A percentile compares a stretch with the other conserved stretches of the same genome.
Conservation (phyloP, 2,329 filamentous ascomycete genomes). For the Exophiala sideris region DNA sequence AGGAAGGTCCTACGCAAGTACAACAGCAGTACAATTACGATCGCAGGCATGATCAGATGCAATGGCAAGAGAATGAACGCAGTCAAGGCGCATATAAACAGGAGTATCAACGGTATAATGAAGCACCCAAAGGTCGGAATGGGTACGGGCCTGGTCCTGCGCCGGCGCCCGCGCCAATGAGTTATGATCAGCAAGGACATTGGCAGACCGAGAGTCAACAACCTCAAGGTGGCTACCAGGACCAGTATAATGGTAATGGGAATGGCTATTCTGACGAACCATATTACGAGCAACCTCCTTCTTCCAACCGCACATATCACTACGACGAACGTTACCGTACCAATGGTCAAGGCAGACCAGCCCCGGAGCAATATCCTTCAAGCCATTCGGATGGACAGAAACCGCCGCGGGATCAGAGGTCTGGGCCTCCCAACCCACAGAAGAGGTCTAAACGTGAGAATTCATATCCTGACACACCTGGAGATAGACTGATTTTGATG, state of each 20-base stretch:
- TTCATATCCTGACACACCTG: constrained; percentile 22
- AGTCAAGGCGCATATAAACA: constrained; percentile 16
- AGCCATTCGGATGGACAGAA: constrained; percentile 1
- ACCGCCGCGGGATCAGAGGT: constrained; percentile 12
- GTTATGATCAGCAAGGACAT: constrained; percentile 15
- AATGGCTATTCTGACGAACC: constrained; percentile 6
- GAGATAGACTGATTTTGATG: constrained; percentile 2
- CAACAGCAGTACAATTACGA: constrained; percentile 19
- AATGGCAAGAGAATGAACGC: constrained; percentile 19
- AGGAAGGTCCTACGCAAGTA: constrained; percentile 11
- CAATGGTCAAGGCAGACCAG: constrained; percentile 16
- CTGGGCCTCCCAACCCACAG: constrained; percentile 25
- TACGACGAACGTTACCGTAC: constrained; percentile 27
- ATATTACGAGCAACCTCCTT: constrained; percentile 9
- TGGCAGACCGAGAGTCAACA: constrained; percentile 23
- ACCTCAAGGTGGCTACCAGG: constrained; percentile 10
- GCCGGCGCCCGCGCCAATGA: background rate
- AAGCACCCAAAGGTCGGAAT: constrained; percentile 15
- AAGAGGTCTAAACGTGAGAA: constrained; percentile 30
- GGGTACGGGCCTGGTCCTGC: constrained; percentile 7
- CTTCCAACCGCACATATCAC: constrained; percentile 19
- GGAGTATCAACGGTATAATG: constrained; percentile 17
- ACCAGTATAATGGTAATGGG: constrained; percentile 4
- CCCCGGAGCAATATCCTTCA: constrained; percentile 7
- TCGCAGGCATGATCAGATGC: constrained; percentile 16